phyloP scores from a whole-genome alignment of 805 yeast genomes.

The Danielozyma ontarioensis region DNA sequence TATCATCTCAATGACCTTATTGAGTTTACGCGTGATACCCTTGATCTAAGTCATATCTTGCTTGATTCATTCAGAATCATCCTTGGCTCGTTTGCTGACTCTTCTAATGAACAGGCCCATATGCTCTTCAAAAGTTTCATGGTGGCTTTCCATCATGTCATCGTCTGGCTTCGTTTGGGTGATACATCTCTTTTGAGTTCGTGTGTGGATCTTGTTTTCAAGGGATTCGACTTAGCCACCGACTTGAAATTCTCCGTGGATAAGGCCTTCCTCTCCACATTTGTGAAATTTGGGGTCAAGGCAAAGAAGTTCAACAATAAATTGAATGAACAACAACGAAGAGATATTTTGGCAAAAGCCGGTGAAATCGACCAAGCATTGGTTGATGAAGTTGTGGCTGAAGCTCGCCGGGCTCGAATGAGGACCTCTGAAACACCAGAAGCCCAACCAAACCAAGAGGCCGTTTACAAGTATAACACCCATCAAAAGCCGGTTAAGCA shows the following conservation, averaged over 20 bases:
- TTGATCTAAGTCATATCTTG: conserved; percentile 69
- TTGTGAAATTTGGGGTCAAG: conserved; percentile 61
- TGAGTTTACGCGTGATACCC: conserved; percentile 81
- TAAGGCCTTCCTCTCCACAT: conserved; percentile 45
- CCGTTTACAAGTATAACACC: conserved; percentile 18
- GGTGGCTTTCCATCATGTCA: conserved; percentile 60
- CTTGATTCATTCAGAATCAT: conserved; percentile 59
- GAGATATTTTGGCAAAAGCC: conserved; percentile 58
- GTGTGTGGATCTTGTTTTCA: conserved; percentile 66
- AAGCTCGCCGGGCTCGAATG: conserved; percentile 2
- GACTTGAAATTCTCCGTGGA: conserved; percentile 50
- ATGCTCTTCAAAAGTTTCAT: conserved; percentile 49
- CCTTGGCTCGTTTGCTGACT: conserved; percentile 11
- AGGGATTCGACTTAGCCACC: conserved; percentile 59
- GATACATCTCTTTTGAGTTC: conserved; percentile 68
- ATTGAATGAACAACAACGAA: conserved; percentile 60
- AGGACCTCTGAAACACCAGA: not conserved
- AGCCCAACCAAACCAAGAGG: conserved; percentile 1
- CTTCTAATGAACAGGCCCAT: conserved; percentile 4
- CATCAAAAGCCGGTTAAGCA: conserved; percentile 24
- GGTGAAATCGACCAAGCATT: conserved; percentile 47
- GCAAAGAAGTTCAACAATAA: conserved; percentile 68
- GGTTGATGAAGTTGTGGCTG: conserved; percentile 44
- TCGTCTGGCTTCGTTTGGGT: conserved; percentile 78
- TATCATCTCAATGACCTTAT: conserved; percentile 54